A percentile compares a stretch with the other conserved stretches of the same genome.
Evolutionary conservation across 306 rosid species (phyloP).

Genomic region (Fagus sylvatica): DNA sequence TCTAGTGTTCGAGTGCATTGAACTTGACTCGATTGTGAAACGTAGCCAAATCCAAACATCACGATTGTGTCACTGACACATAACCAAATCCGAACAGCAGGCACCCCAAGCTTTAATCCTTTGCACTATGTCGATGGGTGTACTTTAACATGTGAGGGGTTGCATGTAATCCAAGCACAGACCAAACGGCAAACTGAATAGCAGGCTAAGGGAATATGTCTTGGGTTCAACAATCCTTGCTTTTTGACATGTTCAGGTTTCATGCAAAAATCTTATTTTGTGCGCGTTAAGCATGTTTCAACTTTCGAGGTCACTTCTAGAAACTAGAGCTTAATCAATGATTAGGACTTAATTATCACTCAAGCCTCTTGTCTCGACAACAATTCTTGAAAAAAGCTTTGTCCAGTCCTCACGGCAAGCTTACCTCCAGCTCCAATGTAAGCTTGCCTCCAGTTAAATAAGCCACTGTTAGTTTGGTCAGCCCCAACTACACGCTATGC

Average conservation of each 20-base stretch:
- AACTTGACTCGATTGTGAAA: no score
- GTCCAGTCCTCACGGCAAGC: not conserved
- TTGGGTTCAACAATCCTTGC: conserved; percentile 3
- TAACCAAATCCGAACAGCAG: no score
- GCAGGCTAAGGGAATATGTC: conserved; percentile 1
- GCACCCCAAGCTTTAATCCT: not conserved
- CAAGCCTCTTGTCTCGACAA: not conserved
- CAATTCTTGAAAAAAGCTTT: not conserved
- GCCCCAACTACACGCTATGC: no score
- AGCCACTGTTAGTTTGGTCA: no score
- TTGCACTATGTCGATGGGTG: not conserved
- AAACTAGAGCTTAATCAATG: not conserved
- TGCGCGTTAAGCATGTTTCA: not conserved
- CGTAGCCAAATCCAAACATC: no score
- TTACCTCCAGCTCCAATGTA: not conserved
- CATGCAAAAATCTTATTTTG: not conserved
- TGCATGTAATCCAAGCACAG: conserved; percentile 25
- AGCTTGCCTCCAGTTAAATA: no score
- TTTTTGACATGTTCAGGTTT: not conserved
- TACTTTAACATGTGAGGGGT: conserved; percentile 24
- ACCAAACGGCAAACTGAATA: conserved; percentile 5
- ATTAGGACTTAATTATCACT: not conserved
- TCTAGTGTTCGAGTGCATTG: no score
- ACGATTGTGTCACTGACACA: no score
- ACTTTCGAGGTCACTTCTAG: not conserved